Conservation (phyloP, 164 flowering plant genomes). For the Santalum album region DNA sequence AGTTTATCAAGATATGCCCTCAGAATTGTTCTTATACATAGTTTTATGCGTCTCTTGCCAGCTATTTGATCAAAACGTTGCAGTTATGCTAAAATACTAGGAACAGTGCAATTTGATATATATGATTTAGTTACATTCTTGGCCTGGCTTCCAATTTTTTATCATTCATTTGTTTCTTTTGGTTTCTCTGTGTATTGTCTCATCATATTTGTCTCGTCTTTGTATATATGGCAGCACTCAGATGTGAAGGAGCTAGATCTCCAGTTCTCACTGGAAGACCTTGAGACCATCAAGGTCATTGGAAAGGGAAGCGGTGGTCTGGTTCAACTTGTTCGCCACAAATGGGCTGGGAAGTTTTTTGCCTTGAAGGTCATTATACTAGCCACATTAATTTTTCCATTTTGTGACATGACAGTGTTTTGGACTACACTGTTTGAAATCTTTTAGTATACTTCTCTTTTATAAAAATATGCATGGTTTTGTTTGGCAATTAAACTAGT, state of each 20-base stretch:
- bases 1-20: no score
- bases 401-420: background rate
- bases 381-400: background rate
- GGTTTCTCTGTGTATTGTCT: background rate
- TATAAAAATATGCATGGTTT: no score
- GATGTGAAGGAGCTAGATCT: conserved; percentile 66
- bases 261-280: conserved; percentile 76
- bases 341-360: conserved; percentile 75
- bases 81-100: no score
- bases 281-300: conserved; percentile 90
- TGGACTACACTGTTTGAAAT: no score
- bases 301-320: conserved; percentile 99
- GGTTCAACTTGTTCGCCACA: conserved; percentile 97
- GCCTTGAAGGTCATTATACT: conserved; percentile 57
- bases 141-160: background rate
- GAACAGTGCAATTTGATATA: no score
- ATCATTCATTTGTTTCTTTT: background rate
- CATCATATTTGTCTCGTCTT: conserved; percentile 3
- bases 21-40: no score
- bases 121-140: no score
- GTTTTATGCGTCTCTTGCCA: no score
- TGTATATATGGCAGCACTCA: conserved; percentile 37
- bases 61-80: no score
- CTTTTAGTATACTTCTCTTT: no score
- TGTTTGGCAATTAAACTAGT: no score